Base-by-base conservation (phyloP, 2,329 filamentous ascomycete genomes). In the Epichloe sibirici region DNA sequence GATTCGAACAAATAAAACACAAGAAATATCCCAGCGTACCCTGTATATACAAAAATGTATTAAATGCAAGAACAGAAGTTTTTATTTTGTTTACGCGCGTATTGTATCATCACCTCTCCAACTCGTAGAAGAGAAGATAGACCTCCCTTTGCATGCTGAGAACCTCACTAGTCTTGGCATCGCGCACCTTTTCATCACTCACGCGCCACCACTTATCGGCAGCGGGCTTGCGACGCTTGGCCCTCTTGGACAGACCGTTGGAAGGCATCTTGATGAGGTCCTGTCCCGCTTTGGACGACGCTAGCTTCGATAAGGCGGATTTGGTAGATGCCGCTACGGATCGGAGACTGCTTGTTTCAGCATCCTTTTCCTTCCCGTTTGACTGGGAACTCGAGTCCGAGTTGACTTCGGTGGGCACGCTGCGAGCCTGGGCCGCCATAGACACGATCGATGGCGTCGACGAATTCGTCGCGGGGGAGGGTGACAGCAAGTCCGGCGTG, bases 151-250 rank as follows among this genome's bases (percentile, higher is more conserved):
- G 90, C 90, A 96, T 95, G 7, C 83, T 82, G 53, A 98, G 68
- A 6, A 98, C 89, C 60, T 98, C 93, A 51, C 78, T 81, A 5
- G 90, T 97, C 73, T 90, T 95, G 59, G 89, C 86, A 69, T 97
- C 91, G 65, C 91, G 93, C 62, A 97, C 82, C 69, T 94, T 95
- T 59, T 98, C 93, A 66, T 98, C 93, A 58, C 90, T 96, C 58
- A 98, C 95, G 38, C 93, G 82, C 93, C 93, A 98, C 93, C 93
- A 98, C 57, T 68, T 82, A 63, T 94, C 85, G 45, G 77, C 78
- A 12, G 73, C 69, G 23, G 59, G 49, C 62, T 80, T 82, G 55
- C 78, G 81, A 59, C 79, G 82, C 57, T 73, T 79, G 38, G 75
- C 66, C 51, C 71, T 74, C 11, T 60, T 66, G 7, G 62, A 57